Percentiles rank a stretch among this genome's conserved stretches.
Conservation (phyloP, 768 basidiomycete genomes). For the Suillus occidentalis region DNA sequence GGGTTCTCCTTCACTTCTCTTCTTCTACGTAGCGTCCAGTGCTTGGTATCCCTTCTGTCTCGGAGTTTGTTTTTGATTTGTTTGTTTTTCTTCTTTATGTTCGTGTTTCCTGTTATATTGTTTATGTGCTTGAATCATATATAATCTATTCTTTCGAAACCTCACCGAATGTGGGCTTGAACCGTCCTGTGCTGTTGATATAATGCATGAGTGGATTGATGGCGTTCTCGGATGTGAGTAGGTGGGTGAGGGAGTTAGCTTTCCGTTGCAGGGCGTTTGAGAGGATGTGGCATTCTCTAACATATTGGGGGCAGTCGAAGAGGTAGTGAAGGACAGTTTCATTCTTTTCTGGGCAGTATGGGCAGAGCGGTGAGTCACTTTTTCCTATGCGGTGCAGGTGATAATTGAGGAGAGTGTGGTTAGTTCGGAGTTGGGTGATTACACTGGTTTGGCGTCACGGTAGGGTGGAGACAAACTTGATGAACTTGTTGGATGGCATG, state of each 20-base stretch:
- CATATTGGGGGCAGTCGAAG: conserved; percentile 9
- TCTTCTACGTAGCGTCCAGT: no score
- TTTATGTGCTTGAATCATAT: no score
- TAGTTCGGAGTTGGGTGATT: conserved; percentile 29
- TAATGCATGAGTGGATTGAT: no score
- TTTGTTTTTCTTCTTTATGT: no score
- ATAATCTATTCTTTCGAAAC: no score
- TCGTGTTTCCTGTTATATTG: no score
- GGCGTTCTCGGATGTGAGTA: no score
- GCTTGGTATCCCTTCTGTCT: no score
- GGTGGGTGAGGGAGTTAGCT: conserved; percentile 1
- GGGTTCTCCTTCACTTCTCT: no score
- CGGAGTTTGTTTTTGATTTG: no score
- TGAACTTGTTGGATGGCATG: not conserved
- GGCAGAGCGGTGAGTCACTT: conserved; percentile 27
- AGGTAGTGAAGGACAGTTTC: conserved; percentile 22
- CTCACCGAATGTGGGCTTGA: no score
- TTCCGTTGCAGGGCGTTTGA: not conserved
- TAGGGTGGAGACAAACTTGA: conserved; percentile 9
- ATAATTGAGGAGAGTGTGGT: conserved; percentile 29
- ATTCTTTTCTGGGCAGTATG: conserved; percentile 15
- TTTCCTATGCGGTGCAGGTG: conserved; percentile 31
- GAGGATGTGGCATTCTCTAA: not conserved
- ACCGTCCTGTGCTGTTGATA: no score
- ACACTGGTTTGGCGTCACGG: conserved; percentile 20